Percentiles rank a stretch among this genome's conserved stretches.
These are phyloP conservation scores for Datisca glomerata DNA, from an alignment of 306 rosid species.

Conservation along the genomic window DNA sequence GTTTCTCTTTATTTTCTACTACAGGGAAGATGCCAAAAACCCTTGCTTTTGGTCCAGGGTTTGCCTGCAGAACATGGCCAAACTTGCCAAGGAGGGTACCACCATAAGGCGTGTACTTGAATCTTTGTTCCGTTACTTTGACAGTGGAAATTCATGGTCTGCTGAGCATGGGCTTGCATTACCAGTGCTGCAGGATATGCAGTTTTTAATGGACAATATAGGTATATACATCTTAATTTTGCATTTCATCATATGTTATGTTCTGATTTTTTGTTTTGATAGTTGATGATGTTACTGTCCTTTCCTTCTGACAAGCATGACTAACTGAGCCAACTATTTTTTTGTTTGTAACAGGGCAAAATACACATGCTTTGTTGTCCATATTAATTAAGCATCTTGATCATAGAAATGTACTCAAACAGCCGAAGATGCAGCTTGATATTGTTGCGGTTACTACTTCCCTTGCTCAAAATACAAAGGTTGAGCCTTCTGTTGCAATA, in stretches of 20 bases:
- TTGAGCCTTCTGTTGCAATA: slow-evolving; percentile 63
- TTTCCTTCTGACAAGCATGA: background rate
- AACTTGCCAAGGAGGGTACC: slow-evolving; percentile 81
- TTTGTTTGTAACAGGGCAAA: slow-evolving; percentile 44
- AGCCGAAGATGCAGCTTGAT: slow-evolving; percentile 70
- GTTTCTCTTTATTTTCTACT: slow-evolving; percentile 17
- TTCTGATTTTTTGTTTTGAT: background rate
- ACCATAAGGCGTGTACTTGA: slow-evolving; percentile 86
- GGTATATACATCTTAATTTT: slow-evolving; percentile 29
- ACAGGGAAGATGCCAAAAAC: slow-evolving; percentile 69
- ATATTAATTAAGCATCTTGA: slow-evolving; percentile 84
- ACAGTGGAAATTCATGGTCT: slow-evolving; percentile 67
- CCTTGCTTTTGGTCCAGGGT: slow-evolving; percentile 86
- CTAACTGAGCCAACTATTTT: background rate
- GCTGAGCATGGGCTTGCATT: slow-evolving; percentile 53
- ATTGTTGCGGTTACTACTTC: slow-evolving; percentile 66
- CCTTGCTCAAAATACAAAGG: slow-evolving; percentile 58
- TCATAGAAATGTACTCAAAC: slow-evolving; percentile 70
- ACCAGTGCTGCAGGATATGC: slow-evolving; percentile 66
- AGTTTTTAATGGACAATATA: slow-evolving; percentile 61
- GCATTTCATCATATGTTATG: background rate
- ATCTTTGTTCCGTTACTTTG: slow-evolving; percentile 77
- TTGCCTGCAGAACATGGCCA: slow-evolving; percentile 88
- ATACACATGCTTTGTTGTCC: slow-evolving; percentile 68
- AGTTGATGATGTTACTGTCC: background rate